phyloP scores from a whole-genome alignment of 352 stramenopile genomes.

The Blastocystis sp. region DNA sequence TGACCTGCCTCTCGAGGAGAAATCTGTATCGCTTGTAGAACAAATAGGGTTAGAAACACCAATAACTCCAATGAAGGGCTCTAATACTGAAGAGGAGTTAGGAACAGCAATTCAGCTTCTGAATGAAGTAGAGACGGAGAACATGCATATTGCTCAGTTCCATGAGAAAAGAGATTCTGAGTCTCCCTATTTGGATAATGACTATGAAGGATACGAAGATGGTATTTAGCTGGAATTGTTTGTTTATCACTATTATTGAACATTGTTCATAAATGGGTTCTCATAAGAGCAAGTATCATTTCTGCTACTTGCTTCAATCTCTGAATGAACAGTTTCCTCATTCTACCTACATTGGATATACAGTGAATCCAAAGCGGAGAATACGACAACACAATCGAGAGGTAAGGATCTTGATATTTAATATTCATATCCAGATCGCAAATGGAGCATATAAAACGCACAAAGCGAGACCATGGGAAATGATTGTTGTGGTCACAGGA shows the following conservation, averaged over 20 bases:
- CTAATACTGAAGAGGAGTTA: not conserved
- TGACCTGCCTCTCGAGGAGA: slow-evolving; percentile 20
- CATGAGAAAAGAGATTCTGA: not conserved
- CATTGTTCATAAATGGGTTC: not conserved
- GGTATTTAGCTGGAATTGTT: not conserved
- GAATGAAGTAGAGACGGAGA: not conserved
- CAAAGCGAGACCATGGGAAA: slow-evolving; percentile 42
- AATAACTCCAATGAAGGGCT: not conserved
- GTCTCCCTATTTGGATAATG: not conserved
- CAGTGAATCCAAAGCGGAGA: slow-evolving; percentile 55
- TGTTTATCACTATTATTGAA: slow-evolving; percentile 12
- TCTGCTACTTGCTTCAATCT: slow-evolving; percentile 45
- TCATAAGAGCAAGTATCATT: not conserved
- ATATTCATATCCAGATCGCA: not conserved
- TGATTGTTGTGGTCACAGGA: slow-evolving; percentile 33
- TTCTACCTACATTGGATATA: slow-evolving; percentile 56
- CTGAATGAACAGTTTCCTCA: not conserved
- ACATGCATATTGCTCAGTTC: not conserved
- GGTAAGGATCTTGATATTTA: not conserved
- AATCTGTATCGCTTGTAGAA: not conserved
- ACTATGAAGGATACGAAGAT: slow-evolving; percentile 49
- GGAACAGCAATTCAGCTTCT: not conserved
- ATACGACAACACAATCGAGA: slow-evolving; percentile 57
- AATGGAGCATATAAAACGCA: slow-evolving; percentile 55
- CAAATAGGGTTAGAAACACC: not conserved